phyloP scores from a whole-genome alignment of 2,329 filamentous ascomycete genomes.

The Botrytis paeoniae region DNA sequence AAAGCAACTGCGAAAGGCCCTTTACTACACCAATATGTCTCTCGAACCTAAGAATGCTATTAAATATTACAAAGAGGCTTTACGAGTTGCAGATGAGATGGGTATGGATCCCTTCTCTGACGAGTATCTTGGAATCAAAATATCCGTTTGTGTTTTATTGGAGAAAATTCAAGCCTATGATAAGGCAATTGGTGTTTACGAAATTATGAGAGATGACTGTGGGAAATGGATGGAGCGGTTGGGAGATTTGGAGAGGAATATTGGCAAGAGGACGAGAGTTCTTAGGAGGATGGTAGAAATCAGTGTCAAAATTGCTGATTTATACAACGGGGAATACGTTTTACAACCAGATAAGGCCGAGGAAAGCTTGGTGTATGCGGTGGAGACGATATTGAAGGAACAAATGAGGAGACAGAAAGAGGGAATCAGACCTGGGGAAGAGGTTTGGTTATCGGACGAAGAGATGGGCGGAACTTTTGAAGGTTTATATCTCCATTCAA shows the following conservation, averaged over 20 bases:
- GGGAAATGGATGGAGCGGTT: constrained; percentile 57
- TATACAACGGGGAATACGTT: constrained; percentile 76
- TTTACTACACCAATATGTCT: constrained; percentile 80
- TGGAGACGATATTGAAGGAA: constrained; percentile 76
- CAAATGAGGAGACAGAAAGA: constrained; percentile 54
- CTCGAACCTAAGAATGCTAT: constrained; percentile 74
- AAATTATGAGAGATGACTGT: constrained; percentile 71
- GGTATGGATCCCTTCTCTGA: constrained; percentile 87
- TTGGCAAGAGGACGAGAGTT: constrained; percentile 57
- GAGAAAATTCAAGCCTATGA: constrained; percentile 71
- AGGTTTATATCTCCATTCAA: constrained; percentile 41
- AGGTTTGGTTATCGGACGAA: constrained; percentile 66
- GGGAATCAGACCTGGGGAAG: constrained; percentile 67
- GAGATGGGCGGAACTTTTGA: constrained; percentile 74
- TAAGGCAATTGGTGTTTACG: constrained; percentile 72
- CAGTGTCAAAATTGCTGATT: constrained; percentile 77
- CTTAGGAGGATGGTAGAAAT: constrained; percentile 73
- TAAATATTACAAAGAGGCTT: constrained; percentile 77
- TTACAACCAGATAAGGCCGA: constrained; percentile 72
- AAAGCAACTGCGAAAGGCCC: constrained; percentile 73
- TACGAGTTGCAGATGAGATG: constrained; percentile 68
- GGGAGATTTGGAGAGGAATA: constrained; percentile 48
- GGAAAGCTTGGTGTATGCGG: constrained; percentile 72
- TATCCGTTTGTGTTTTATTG: constrained; percentile 75
- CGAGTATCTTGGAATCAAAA: constrained; percentile 84